Base-by-base conservation (phyloP, 2,329 filamentous ascomycete species). In the Helminthosporium solani region DNA sequence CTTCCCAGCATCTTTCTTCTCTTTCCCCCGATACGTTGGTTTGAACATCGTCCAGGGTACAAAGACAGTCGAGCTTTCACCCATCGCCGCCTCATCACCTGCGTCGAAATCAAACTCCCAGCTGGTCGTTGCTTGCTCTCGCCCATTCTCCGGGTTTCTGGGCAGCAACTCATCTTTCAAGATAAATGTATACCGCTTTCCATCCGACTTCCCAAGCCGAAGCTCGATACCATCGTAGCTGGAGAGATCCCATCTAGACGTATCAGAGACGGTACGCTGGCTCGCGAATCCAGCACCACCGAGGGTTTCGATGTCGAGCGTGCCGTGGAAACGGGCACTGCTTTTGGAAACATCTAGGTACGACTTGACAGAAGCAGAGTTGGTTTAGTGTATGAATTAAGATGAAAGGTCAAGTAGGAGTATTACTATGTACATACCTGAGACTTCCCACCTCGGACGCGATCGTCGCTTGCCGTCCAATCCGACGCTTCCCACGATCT, bases 231-330 rank as follows among this genome's bases (percentile, higher is more conserved):
- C 87, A 36, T 82, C 77, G 56, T 84, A 86, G 9, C 57, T 61
- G 1, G 78, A 79, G 7, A 94, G 70, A 58, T 94, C 79, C 79
- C 86, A 87, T 19, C 71, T 70, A 12, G 76, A 70, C 31, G 78
- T 71, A 7, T 83, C 80, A 31, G 69, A 70, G 3, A 75, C 77
- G 3, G 85, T 90, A 37, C 85, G 80, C 65, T 92, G 89, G 3
- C 85, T 88, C 8, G 88, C 88, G 63, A 95, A 94, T 4, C 89
- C 89, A 1, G 89, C 88, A 23, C 87, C 88, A 20, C 88, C 88
- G 0, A 94, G 81, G 0, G 87, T 83, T 42, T 78, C 78, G 52
- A 85, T 89, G 70, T 94, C 88, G 16, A 94, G 77, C 19, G 75
- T 75, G 2, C 89, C 88, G 53, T 81, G 72, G 71, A 91, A 90